phyloP scores from a whole-genome alignment of 331 rosid species.

The Telfairia occidentalis region DNA sequence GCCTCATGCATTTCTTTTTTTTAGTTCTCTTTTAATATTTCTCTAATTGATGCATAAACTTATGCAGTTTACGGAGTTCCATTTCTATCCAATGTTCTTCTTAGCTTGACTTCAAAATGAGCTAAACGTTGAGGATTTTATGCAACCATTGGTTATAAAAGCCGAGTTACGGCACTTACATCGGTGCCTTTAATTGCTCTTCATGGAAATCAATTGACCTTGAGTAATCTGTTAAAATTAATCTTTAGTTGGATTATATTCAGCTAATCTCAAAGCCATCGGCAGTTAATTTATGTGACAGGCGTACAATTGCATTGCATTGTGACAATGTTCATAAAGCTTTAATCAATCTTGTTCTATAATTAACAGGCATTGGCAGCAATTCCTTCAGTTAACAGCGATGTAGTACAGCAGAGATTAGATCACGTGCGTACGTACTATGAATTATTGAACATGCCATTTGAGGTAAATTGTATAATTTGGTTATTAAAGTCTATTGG shows the following conservation, averaged over 20 bases:
- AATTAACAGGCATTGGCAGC: slow-evolving; percentile 75
- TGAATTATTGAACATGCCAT: slow-evolving; percentile 95
- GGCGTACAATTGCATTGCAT: background rate
- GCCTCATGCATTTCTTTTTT: background rate
- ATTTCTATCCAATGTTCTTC: background rate
- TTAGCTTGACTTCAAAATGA: background rate
- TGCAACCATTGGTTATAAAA: background rate
- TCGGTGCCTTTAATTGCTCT: background rate
- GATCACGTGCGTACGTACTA: slow-evolving; percentile 92
- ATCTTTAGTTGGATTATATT: slow-evolving; percentile 1
- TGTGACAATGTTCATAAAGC: background rate
- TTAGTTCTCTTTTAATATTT: background rate
- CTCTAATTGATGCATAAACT: background rate
- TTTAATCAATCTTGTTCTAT: background rate
- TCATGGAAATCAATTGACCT: background rate
- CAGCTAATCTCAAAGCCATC: background rate
- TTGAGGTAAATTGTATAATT: slow-evolving; percentile 56
- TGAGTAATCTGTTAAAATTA: background rate
- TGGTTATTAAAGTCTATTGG: background rate
- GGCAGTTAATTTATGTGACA: background rate
- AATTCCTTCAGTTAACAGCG: slow-evolving; percentile 78
- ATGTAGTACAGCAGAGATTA: slow-evolving; percentile 74
- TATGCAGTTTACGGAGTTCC: background rate
- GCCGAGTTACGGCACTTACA: background rate
- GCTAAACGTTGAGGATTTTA: background rate